Evolutionary conservation across 1,284 basidiomycete genomes (phyloP).

Genomic region (Malassezia equina): DNA sequence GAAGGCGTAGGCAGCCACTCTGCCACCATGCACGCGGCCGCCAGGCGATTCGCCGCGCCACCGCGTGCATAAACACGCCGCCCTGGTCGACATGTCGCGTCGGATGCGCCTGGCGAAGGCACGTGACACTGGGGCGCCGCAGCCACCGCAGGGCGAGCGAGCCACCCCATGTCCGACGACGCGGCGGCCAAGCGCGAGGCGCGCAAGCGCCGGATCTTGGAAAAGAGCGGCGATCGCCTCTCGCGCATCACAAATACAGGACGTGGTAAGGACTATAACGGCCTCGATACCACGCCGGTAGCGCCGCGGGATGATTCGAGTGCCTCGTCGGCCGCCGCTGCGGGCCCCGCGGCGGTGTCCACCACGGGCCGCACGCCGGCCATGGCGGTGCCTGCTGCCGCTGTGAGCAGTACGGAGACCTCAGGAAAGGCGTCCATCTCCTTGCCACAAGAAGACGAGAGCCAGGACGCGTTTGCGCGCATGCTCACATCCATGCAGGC

Average conservation of each 20-base stretch:
- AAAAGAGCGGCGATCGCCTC: slow-evolving; percentile 38
- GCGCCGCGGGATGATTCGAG: neutral
- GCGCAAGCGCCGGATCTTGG: slow-evolving; percentile 42
- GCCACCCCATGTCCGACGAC: slow-evolving; percentile 27
- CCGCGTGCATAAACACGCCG: slow-evolving; percentile 6
- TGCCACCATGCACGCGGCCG: neutral
- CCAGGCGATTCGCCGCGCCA: neutral
- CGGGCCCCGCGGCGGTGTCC: no score
- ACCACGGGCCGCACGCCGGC: no score
- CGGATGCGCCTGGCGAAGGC: neutral
- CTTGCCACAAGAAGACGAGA: neutral
- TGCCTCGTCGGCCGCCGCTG: no score
- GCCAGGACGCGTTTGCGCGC: slow-evolving; percentile 19
- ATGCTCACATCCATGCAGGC: slow-evolving; percentile 29
- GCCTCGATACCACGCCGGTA: slow-evolving; percentile 3
- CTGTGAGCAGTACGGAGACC: no score
- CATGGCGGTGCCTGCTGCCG: no score
- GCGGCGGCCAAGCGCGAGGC: slow-evolving; percentile 40
- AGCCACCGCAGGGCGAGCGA: neutral
- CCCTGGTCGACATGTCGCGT: neutral
- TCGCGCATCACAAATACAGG: slow-evolving; percentile 45
- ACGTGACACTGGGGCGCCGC: slow-evolving; percentile 19
- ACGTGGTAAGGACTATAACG: slow-evolving; percentile 29
- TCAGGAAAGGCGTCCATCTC: no score
- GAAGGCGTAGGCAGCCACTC: neutral